Base-by-base conservation (phyloP, 352 stramenopile species). In the Pythium aristosporum region DNA sequence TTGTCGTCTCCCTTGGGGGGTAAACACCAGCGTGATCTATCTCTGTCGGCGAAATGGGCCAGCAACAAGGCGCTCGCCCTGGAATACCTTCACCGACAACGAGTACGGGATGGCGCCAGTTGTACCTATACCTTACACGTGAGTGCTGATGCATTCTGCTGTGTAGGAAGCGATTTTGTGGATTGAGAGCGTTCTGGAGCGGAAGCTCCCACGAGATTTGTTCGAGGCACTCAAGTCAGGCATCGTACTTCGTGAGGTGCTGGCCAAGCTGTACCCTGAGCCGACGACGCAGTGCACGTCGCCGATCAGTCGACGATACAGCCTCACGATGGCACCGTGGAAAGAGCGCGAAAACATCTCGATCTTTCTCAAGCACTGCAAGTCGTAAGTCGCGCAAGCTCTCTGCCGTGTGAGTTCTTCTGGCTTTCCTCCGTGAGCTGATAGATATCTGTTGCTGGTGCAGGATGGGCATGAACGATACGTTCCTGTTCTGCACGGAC, bases 271-370 rank as follows among this genome's bases (percentile, higher is more conserved):
- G 5, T 90, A 87, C 32, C 85, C 85, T 10, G 69, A 80, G 10
- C 60, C 61, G 15, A 77, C 61, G 15, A 75, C 57, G 12, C 57
- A 81, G 42, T 79, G 73, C 16, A 74, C 76, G 30, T 89, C 79
- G n/a, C 83, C 80, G 0, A 92, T 90, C 69, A 92, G 79, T 39
- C 82, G 85, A 21, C 87, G 76, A 7, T 94, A 92, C 73, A 80
- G 72, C 28, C 66, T 66, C 34, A 73, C 71, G 30, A 88, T 92
- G 82, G 85, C 85, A 30, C 83, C 85, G 34, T 94, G 85, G 85
- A 94, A 92, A 57, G 85, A 94, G 58, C 72, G 85, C 5, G 85
- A 94, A 57, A 92, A 94, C 56, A 94, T 92, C 46, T 87, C 82
- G 0, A 74, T 94, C 32, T 94, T 92, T 57, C 74, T 94, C 46